These are phyloP conservation scores for Phragmites australis DNA, from an alignment of 176 grass and related monocot genomes.

Conservation along the genomic window DNA sequence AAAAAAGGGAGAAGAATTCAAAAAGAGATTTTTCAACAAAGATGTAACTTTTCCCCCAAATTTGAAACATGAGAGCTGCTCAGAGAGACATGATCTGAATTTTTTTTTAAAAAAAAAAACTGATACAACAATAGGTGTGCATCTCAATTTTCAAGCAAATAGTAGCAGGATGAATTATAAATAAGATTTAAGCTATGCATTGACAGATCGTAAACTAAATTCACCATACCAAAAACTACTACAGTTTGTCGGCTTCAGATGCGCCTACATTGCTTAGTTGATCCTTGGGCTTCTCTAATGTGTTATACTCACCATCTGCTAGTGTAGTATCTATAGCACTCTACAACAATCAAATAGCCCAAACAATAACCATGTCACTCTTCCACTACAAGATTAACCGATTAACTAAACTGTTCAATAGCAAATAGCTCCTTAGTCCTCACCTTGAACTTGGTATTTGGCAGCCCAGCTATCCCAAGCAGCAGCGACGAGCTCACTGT, in stretches of 20 bases:
- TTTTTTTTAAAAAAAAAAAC: no score
- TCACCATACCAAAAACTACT: constrained; percentile 70
- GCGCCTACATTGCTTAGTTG: constrained; percentile 43
- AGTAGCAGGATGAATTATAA: neutral
- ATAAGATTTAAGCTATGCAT: neutral
- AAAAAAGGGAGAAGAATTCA: neutral
- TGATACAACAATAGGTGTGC: no score
- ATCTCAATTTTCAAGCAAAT: neutral
- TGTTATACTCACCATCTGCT: constrained; percentile 70
- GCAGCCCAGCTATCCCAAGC: constrained; percentile 79
- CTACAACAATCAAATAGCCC: constrained; percentile 39
- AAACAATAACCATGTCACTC: neutral
- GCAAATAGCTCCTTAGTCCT: constrained; percentile 1
- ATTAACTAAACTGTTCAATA: constrained; percentile 15
- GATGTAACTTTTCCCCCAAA: neutral
- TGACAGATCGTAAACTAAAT: neutral
- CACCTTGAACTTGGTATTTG: constrained; percentile 94
- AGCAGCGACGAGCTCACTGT: constrained; percentile 89
- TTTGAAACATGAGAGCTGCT: neutral
- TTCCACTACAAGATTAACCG: constrained; percentile 6
- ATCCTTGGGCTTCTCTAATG: constrained; percentile 76
- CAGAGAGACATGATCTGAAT: neutral
- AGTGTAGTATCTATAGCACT: constrained; percentile 89
- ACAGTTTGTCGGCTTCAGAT: constrained; percentile 68
- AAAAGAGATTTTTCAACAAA: neutral